Conservation (phyloP, 176 grass and related monocot species). For the Aechmea fasciata region DNA sequence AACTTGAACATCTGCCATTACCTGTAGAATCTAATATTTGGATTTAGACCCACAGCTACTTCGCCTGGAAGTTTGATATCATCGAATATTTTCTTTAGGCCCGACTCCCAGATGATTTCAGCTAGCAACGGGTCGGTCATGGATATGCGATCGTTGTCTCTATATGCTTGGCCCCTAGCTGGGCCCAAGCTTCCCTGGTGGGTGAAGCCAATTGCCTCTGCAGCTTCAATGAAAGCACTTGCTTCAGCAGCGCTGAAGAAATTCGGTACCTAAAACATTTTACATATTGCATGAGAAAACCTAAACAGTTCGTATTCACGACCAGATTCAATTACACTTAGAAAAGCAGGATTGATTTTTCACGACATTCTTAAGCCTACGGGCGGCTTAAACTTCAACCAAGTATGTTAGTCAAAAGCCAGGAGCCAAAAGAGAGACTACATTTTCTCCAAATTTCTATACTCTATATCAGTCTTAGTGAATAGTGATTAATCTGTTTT, state of each 20-base stretch:
- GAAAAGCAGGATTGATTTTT: not conserved
- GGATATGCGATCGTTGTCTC: conserved; percentile 90
- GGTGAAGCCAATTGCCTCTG: conserved; percentile 57
- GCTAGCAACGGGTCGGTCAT: conserved; percentile 63
- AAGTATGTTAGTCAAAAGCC: too few relatives aligned
- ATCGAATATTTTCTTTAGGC: conserved; percentile 56
- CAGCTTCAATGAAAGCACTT: conserved; percentile 53
- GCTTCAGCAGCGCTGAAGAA: conserved; percentile 65
- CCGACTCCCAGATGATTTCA: conserved; percentile 76
- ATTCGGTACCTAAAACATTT: conserved; percentile 43
- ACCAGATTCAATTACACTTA: not conserved
- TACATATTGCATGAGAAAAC: not conserved
- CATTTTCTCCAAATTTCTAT: too few relatives aligned
- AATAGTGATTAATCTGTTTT: too few relatives aligned
- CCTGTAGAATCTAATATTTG: conserved; percentile 95
- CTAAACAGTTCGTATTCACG: not conserved
- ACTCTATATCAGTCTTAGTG: too few relatives aligned
- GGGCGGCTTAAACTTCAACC: not conserved
- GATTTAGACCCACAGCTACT: conserved; percentile 56
- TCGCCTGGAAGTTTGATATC: conserved; percentile 60
- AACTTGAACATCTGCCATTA: conserved; percentile 6
- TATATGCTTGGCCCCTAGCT: conserved; percentile 67
- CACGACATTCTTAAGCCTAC: too few relatives aligned
- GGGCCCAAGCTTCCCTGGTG: conserved; percentile 91
- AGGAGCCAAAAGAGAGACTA: too few relatives aligned